Evolutionary conservation across 2,329 filamentous ascomycete genomes (phyloP), one percentile per base, ranked within the genome.

Genomic region (Hypomyces rosellus): DNA sequence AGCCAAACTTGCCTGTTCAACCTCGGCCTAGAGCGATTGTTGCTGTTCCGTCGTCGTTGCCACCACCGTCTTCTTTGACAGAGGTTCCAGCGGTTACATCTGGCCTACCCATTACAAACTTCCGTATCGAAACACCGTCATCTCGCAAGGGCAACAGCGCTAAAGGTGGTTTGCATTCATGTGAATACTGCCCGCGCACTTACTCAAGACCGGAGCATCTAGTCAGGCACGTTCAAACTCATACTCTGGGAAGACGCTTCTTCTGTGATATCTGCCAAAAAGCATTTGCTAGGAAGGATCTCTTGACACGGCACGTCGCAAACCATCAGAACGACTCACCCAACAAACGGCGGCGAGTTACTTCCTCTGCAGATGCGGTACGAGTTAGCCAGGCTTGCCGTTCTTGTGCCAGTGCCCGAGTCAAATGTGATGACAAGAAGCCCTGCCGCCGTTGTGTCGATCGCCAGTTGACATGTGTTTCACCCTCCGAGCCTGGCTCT

Each of bases 341-440:
- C 36, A 47, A 75, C 56, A 76, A 73, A 57, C 66, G 74, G 34
- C 69, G 75, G 34, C 70, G 74, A 12, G 70, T 71, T 46, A 69
- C 69, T 40, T 62, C 72, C 1, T 72, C 72, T 1, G 71, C 73
- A 3, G 71, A 67, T 14, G 67, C 72, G 2, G 71, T 73, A 16
- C 74, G 77, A 12, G 77, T 80, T 11, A 74, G 72, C 9, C 75
- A 78, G 55, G 77, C 77, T 13, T 80, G 77, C 55, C 70, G 71
- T 20, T 65, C 73, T 9, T 80, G 77, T 54, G 76, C 77, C 3
- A 61, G 69, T 15, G 76, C 77, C 11, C 68, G 77, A 16, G 74
- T 80, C 41, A 80, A 79, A 56, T 80, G 77, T 53, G 75, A 78
- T 53, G 77, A 80, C 50, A 59, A 66, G 18, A 80, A 80, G 61